Evolutionary conservation across 192 early-diverging fungal species (phyloP).

Genomic region (Entomortierella lignicola): DNA sequence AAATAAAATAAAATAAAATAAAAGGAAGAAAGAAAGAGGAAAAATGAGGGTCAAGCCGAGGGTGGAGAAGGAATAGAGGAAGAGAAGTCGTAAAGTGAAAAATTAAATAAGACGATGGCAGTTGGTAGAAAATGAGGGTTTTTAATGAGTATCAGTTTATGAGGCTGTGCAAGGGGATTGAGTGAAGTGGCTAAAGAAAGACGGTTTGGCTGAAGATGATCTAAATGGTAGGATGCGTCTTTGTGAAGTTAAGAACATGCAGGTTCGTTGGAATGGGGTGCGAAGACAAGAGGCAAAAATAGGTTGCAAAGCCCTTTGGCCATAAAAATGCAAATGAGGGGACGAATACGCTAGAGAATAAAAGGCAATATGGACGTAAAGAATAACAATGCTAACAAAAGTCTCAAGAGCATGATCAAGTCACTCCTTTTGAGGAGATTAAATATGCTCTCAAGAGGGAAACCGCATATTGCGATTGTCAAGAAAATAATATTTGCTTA

Average conservation of each 20-base stretch:
- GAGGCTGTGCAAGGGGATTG: no score
- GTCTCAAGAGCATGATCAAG: background rate
- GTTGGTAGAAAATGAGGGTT: no score
- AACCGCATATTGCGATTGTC: no score
- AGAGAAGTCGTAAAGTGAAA: background rate
- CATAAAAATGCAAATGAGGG: background rate
- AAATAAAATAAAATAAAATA: no score
- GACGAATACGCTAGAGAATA: background rate
- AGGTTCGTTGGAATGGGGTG: slow-evolving; percentile 10
- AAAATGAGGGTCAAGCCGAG: no score
- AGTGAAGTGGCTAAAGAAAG: no score
- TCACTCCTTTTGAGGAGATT: background rate
- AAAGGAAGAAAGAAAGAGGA: background rate
- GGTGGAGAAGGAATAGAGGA: no score
- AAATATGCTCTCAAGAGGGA: background rate
- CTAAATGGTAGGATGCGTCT: background rate
- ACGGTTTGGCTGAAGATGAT: background rate
- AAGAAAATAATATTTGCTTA: background rate
- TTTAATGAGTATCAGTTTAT: no score
- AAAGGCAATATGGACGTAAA: background rate
- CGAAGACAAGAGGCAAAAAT: slow-evolving; percentile 4
- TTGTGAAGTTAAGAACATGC: background rate
- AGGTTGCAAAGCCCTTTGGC: background rate
- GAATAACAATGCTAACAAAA: background rate
- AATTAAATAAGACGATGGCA: no score